Base-by-base conservation (phyloP, 2,329 filamentous ascomycete genomes). In the Colletotrichum orchidophilum region DNA sequence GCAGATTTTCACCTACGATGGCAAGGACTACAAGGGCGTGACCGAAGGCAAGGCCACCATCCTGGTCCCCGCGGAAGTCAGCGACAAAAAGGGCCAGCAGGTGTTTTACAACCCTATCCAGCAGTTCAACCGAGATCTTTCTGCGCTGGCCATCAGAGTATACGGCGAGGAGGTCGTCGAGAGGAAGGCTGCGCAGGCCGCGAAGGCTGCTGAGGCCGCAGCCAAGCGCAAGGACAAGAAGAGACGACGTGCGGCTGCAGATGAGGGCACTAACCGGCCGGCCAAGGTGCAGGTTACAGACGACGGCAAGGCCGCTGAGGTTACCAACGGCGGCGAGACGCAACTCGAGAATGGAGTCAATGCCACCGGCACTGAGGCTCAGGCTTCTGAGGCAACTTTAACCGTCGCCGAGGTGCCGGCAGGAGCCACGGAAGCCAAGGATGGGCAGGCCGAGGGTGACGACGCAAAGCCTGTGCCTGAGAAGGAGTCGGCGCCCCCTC, bases 41-140 rank as follows among this genome's bases (percentile, higher is more conserved):
- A 85, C 81, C 71, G 88, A 91, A 74, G 88, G 88, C 0, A 85
- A 87, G 58, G 88, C 86, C n/a, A 85, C 84, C 35, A 90, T 91
- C 54, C 79, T 89, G 53, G 86, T 88, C 21, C 88, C 86, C 9
- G 82, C 84, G 55, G 81, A 82, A 7, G 80, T 82, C 26, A 72
- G 75, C 15, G 76, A 75, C 74, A 84, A 81, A 76, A 79, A 80
- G 7, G 81, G 85, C 67, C 88, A 90, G 75, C 93, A 96, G 76
- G 97, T 99, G 66, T 99, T 99, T 79, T 99, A 99, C 87, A 99
- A 99, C 77, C 96, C 96, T 0, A 98, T 99, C 65, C 96, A 99
- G 80, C 96, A 99, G 80, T 99, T 98, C 86, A 99, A 99, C 82
- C 93, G 97, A 57, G 96, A 99, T 79, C 83, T 99, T 74, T 98